A percentile compares a stretch with the other conserved stretches of the same genome.
phyloP scores from a whole-genome alignment of 2,329 filamentous ascomycete genomes.

The Ophioceras dolichostomum region DNA sequence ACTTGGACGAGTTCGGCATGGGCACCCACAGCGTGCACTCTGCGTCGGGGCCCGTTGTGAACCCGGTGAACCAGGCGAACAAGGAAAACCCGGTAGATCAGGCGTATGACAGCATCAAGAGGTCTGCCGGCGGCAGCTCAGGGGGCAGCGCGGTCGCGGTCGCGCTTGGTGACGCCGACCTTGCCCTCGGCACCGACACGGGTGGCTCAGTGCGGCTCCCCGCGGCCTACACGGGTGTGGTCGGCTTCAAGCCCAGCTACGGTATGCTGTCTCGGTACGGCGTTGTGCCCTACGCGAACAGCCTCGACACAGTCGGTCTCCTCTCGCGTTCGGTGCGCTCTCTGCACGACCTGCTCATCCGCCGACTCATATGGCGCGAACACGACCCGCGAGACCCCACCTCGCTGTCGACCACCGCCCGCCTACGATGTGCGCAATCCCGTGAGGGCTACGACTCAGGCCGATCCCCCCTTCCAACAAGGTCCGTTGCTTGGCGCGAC shows the following conservation, averaged over 20 bases:
- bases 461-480: conserved; percentile 5
- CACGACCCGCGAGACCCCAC: conserved; percentile 67
- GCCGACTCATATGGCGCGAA: conserved; percentile 27
- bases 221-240: conserved; percentile 70
- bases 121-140: conserved; percentile 79
- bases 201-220: conserved; percentile 81
- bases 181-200: conserved; percentile 84
- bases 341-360: conserved; percentile 37
- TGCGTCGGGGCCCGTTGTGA: conserved; percentile 11
- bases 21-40: conserved; percentile 21
- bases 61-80: not conserved
- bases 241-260: conserved; percentile 89
- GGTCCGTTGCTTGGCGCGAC: conserved; percentile 8
- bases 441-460: conserved; percentile 16
- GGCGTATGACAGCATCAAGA: conserved; percentile 10
- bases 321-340: conserved; percentile 42
- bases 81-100: too few relatives aligned
- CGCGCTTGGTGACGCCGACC: conserved; percentile 39
- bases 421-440: conserved; percentile 29
- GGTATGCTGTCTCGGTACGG: conserved; percentile 77
- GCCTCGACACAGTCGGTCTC: conserved; percentile 79
- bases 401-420: conserved; percentile 44
- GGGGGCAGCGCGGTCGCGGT: conserved; percentile 88
- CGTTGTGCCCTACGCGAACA: conserved; percentile 86
- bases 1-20: conserved; percentile 59